Percentiles rank a stretch among this genome's conserved stretches.
These are phyloP conservation scores for Candida vaughaniae DNA, from an alignment of 805 yeast genomes.

Conservation along the genomic window DNA sequence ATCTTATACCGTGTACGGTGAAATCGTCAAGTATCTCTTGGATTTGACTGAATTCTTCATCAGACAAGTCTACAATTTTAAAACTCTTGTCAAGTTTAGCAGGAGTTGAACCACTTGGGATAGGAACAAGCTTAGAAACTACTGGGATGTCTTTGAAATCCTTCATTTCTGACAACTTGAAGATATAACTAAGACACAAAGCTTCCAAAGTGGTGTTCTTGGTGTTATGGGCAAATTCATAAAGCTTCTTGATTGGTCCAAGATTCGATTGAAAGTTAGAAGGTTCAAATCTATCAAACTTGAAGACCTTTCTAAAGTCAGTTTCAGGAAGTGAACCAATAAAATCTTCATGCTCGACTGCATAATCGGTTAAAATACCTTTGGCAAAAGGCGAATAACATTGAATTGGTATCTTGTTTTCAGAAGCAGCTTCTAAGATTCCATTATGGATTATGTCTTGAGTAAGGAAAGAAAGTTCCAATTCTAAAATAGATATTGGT, in stretches of 20 bases:
- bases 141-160: slow-evolving; percentile 39
- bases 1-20: slow-evolving; percentile 58
- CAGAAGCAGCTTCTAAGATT: slow-evolving; percentile 54
- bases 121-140: slow-evolving; percentile 64
- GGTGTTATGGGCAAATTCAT: slow-evolving; percentile 46
- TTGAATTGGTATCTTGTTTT: slow-evolving; percentile 60
- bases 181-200: slow-evolving; percentile 37
- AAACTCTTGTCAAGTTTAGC: slow-evolving; percentile 62
- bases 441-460: slow-evolving; percentile 63
- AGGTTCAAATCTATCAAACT: slow-evolving; percentile 46
- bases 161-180: slow-evolving; percentile 67
- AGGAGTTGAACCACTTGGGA: slow-evolving; percentile 70
- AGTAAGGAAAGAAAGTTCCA: slow-evolving; percentile 71
- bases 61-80: slow-evolving; percentile 43
- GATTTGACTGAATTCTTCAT: slow-evolving; percentile 55
- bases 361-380: slow-evolving; percentile 68
- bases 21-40: slow-evolving; percentile 43
- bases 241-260: slow-evolving; percentile 47
- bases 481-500: slow-evolving; percentile 67
- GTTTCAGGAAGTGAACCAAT: slow-evolving; percentile 50
- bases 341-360: slow-evolving; percentile 32
- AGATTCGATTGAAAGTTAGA: slow-evolving; percentile 57
- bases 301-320: slow-evolving; percentile 52
- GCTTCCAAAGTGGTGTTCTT: slow-evolving; percentile 59
- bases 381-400: slow-evolving; percentile 84